phyloP scores from a whole-genome alignment of 352 stramenopile species.

The Phytophthora ohioensis region DNA sequence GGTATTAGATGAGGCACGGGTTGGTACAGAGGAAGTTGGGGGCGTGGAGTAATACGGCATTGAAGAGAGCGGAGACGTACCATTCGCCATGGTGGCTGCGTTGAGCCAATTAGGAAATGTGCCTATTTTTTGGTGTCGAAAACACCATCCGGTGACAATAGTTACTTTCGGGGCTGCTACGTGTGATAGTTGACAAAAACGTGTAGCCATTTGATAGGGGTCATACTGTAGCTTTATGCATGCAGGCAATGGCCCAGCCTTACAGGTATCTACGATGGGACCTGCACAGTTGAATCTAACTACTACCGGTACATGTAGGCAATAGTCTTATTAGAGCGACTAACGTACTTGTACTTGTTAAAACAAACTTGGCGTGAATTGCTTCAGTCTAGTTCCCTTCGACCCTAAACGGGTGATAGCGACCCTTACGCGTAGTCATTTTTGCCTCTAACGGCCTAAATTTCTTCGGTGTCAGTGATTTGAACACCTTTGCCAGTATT shows the following conservation, averaged over 20 bases:
- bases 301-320: too few relatives aligned
- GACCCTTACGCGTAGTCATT: not conserved
- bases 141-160: not conserved
- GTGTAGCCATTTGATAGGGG: too few relatives aligned
- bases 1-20: not conserved
- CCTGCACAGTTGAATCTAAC: too few relatives aligned
- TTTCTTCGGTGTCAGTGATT: not conserved
- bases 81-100: slow-evolving; percentile 24
- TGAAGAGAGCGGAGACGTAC: slow-evolving; percentile 21
- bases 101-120: slow-evolving; percentile 9
- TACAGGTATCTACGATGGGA: too few relatives aligned
- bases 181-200: too few relatives aligned
- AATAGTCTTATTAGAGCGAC: not conserved
- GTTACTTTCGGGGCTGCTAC: not conserved
- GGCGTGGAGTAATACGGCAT: not conserved
- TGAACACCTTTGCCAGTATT: not conserved
- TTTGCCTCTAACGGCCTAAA: not conserved
- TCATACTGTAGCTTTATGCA: not conserved
- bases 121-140: not conserved
- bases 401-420: not conserved
- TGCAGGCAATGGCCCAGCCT: too few relatives aligned
- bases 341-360: not conserved
- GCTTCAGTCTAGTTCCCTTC: not conserved
- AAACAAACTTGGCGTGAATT: not conserved
- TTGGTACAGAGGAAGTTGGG: not conserved